Evolutionary conservation across 805 yeast genomes (phyloP), one percentile per base, ranked within the genome.

Genomic region (Sugiyamaella americana): DNA sequence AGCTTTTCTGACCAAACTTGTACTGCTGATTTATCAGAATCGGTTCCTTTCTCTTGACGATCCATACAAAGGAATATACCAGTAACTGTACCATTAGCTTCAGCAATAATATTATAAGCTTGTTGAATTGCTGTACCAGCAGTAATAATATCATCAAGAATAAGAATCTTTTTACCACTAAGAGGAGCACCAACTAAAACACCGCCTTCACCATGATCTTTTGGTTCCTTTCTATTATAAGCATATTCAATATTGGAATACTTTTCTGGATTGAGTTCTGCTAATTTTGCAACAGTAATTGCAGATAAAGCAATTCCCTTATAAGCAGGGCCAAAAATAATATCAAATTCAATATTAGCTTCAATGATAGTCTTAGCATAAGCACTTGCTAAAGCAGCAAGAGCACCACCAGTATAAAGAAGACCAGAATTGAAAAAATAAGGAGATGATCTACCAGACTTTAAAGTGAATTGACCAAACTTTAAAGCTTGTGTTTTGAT

Each of bases 161-260:
- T 86, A 58, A 93, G 70, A 20, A 91, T 78, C 51, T 75, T 75
- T 65, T 89, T 84, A 41, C 76, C 84, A 51, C 75, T 74, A 58
- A 91, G 75, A 4, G 78, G 66, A 40, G 84, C 79, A 32, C 98
- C 98, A 37, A 93, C 98, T 57, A 91, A 85, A 48, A 78, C 77
- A 11, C 98, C 98, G 56, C 98, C 98, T 70, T 91, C 98, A 47
- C 98, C 98, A 63, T 91, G 98, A 63, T 89, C 96, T 69, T 91
- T 91, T 72, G 84, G 84, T 67, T 88, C 96, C 58, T 91, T 93
- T 67, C 98, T 81, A 74, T 91, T 91, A 74, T 87, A 91, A n/a
- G 97, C 80, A 65, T 89, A 93, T 40, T 87, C 87, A 41, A 87
- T 71, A 50, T 79, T 65, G 43, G 78, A 79, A 61, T 79, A 88